A percentile compares a stretch with the other conserved stretches of the same genome.
phyloP scores from a whole-genome alignment of 139 green algal species.

The Pycnococcus provasolii region DNA sequence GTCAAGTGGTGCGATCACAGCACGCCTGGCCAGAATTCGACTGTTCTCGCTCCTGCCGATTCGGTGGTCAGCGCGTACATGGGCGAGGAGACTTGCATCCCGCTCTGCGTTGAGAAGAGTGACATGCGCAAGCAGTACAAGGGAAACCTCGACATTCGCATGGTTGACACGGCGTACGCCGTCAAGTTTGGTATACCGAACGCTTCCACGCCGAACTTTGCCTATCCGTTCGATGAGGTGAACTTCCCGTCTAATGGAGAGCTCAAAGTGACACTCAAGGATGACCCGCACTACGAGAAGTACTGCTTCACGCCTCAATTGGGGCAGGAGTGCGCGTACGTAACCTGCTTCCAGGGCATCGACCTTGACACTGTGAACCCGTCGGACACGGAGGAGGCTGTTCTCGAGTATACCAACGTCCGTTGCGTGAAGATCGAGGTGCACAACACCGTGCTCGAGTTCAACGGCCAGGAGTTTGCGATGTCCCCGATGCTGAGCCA shows the following conservation, averaged over 20 bases:
- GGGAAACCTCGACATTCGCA: not conserved
- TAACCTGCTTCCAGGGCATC: slow-evolving; percentile 25
- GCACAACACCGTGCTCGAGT: slow-evolving; percentile 18
- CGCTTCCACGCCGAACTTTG: not conserved
- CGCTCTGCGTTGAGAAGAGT: slow-evolving; percentile 21
- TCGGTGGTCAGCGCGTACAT: slow-evolving; percentile 11
- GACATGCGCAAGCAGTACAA: not conserved
- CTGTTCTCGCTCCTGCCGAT: not conserved
- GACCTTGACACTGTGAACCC: slow-evolving; percentile 1
- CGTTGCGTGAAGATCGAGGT: slow-evolving; percentile 28
- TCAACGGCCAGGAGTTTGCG: not conserved
- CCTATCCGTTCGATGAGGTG: slow-evolving; percentile 28
- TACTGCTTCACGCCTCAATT: slow-evolving; percentile 21
- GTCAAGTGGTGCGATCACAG: slow-evolving; percentile 16
- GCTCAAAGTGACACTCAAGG: not conserved
- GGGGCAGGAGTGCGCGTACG: slow-evolving; percentile 28
- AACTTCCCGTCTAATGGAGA: slow-evolving; percentile 23
- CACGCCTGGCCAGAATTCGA: too few relatives aligned
- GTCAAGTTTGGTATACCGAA: not conserved
- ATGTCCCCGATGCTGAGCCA: not conserved
- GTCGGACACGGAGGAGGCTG: not conserved
- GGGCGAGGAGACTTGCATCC: slow-evolving; percentile 11
- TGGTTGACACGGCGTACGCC: not conserved
- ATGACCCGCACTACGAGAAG: slow-evolving; percentile 12
- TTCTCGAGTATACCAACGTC: slow-evolving; percentile 5